Percentiles rank a stretch among this genome's conserved stretches.
Conservation (phyloP, 2,329 filamentous ascomycete species). For the Sclerotinia trifoliorum region DNA sequence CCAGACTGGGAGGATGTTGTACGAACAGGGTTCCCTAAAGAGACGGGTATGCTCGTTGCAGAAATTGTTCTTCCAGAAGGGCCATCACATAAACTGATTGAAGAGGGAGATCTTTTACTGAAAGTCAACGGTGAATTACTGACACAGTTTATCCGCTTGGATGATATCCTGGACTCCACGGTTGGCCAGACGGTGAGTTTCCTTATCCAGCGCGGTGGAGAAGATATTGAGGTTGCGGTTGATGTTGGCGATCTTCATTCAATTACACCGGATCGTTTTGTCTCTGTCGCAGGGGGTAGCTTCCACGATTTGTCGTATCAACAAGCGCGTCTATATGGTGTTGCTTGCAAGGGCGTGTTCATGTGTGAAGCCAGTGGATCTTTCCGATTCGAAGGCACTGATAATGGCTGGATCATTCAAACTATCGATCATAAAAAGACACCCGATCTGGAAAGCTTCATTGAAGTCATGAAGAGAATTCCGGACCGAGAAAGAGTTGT, state of each 20-base stretch:
- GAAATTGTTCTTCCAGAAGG: slow-evolving; percentile 93
- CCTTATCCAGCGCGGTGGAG: slow-evolving; percentile 82
- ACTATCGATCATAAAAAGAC: slow-evolving; percentile 90
- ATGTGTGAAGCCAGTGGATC: slow-evolving; percentile 94
- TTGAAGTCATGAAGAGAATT: slow-evolving; percentile 85
- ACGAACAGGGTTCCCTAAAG: slow-evolving; percentile 79
- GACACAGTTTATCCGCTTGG: slow-evolving; percentile 87
- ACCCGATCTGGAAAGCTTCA: slow-evolving; percentile 81
- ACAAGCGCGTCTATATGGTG: slow-evolving; percentile 91
- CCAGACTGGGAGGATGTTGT: slow-evolving; percentile 84
- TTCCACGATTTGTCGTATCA: slow-evolving; percentile 98
- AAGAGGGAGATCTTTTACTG: slow-evolving; percentile 91
- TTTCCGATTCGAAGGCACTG: slow-evolving; percentile 87
- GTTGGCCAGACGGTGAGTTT: slow-evolving; percentile 78
- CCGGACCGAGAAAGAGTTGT: slow-evolving; percentile 82
- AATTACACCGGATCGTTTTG: slow-evolving; percentile 94
- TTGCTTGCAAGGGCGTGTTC: slow-evolving; percentile 88
- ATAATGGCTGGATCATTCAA: slow-evolving; percentile 92
- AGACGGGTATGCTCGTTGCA: slow-evolving; percentile 95
- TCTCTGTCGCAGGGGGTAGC: slow-evolving; percentile 87
- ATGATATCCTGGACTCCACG: slow-evolving; percentile 86
- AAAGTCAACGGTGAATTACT: slow-evolving; percentile 92
- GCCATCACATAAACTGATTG: slow-evolving; percentile 79
- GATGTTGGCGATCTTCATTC: slow-evolving; percentile 84
- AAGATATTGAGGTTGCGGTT: slow-evolving; percentile 78